Percentiles rank a stretch among this genome's conserved stretches.
phyloP scores from a whole-genome alignment of 1,284 basidiomycete species.

The Pulchroboletus neoregius region DNA sequence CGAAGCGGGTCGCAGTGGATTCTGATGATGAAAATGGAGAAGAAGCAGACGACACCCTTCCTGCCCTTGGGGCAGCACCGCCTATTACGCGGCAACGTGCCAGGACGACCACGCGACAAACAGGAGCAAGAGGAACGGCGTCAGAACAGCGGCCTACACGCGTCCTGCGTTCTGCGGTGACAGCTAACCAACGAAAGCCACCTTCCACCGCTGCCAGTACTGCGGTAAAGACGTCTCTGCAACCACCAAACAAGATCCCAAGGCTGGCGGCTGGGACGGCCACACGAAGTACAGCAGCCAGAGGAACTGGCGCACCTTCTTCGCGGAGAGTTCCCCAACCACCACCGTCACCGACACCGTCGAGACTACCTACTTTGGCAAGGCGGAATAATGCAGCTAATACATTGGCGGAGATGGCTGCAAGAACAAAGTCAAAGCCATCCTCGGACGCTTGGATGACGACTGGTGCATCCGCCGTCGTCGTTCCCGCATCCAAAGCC shows the following conservation, averaged over 20 bases:
- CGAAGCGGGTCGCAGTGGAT: constrained; percentile 60
- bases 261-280: constrained; percentile 57
- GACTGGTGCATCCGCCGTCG: constrained; percentile 62
- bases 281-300: constrained; percentile 34
- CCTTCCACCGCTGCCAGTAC: constrained; percentile 41
- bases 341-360: constrained; percentile 62
- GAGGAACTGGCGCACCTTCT: constrained; percentile 41
- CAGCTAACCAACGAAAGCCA: constrained; percentile 31
- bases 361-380: constrained; percentile 67
- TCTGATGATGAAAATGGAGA: constrained; percentile 52
- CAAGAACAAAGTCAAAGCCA: constrained; percentile 31
- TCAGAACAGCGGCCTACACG: constrained; percentile 70
- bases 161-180: constrained; percentile 66
- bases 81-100: constrained; percentile 39
- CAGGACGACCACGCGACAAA: constrained; percentile 42
- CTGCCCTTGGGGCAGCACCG: constrained; percentile 52
- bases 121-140: constrained; percentile 46
- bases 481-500: constrained; percentile 62
- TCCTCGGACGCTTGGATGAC: constrained; percentile 67
- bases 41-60: constrained; percentile 59
- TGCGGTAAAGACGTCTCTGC: constrained; percentile 32
- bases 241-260: constrained; percentile 73
- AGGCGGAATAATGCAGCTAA: constrained; percentile 49
- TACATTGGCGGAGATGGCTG: constrained; percentile 51
- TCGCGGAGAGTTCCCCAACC: constrained; percentile 38